phyloP scores from a whole-genome alignment of 2,329 filamentous ascomycete species.

The Aaosphaeria arxii region DNA sequence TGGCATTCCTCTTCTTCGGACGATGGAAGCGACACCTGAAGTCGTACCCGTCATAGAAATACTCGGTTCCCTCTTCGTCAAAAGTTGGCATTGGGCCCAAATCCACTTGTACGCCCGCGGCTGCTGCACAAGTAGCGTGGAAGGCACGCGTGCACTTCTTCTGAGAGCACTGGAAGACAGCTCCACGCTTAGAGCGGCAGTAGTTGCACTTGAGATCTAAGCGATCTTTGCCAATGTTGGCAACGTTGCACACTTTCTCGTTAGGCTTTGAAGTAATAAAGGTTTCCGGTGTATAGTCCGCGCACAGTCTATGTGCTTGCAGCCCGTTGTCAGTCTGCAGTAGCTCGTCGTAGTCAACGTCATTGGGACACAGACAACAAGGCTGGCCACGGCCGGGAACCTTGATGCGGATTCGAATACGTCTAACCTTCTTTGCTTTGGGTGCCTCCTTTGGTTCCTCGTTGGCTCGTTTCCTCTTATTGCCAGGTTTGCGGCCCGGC shows the following conservation, averaged over 20 bases:
- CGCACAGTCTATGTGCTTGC: conserved; percentile 84
- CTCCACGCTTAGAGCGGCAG: conserved; percentile 91
- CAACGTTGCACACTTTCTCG: conserved; percentile 74
- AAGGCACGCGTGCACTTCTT: conserved; percentile 93
- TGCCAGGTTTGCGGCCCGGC: conserved; percentile 69
- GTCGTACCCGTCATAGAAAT: conserved; percentile 86
- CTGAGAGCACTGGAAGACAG: conserved; percentile 93
- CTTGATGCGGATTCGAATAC: conserved; percentile 69
- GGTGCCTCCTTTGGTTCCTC: conserved; percentile 44
- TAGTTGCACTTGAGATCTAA: conserved; percentile 91
- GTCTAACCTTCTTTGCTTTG: conserved; percentile 68
- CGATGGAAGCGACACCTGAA: conserved; percentile 95
- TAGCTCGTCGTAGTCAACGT: conserved; percentile 77
- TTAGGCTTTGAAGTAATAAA: conserved; percentile 71
- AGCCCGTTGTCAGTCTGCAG: conserved; percentile 83
- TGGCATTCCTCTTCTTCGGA: conserved; percentile 81
- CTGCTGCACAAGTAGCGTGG: conserved; percentile 89
- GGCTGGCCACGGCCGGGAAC: conserved; percentile 71
- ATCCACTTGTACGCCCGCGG: conserved; percentile 89
- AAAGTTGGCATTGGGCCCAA: conserved; percentile 81
- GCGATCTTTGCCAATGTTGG: conserved; percentile 80
- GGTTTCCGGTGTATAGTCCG: conserved; percentile 87
- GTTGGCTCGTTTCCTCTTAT: conserved; percentile 45
- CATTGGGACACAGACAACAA: conserved; percentile 89
- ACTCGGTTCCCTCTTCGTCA: conserved; percentile 86